Conservation (phyloP, 2,329 filamentous ascomycete genomes). For the Didymella exigua region DNA sequence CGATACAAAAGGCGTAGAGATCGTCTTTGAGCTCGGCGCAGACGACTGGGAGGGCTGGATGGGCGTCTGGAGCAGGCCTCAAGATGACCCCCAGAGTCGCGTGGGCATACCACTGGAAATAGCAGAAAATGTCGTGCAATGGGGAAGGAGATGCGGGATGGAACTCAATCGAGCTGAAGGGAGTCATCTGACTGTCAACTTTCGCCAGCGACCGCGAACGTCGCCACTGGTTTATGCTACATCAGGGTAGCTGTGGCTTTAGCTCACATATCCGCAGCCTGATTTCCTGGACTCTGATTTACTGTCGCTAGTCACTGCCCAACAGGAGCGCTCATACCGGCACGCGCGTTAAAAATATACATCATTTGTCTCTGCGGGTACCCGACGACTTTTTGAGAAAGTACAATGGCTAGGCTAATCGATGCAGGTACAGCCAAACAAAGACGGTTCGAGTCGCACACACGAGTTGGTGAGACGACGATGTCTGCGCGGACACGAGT, state of each 20-base stretch:
- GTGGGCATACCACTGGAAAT: slow-evolving; percentile 6
- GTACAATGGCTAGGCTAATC: too few species aligned
- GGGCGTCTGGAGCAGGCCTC: slow-evolving; percentile 7
- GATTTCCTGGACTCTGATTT: too few species aligned
- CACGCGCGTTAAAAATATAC: too few species aligned
- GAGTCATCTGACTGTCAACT: slow-evolving; percentile 14
- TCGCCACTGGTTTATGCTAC: neutral
- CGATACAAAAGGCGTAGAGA: neutral
- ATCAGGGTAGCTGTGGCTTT: neutral
- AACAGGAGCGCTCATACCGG: too few species aligned
- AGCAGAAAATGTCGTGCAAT: neutral
- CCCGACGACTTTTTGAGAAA: too few species aligned
- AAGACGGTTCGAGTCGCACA: too few species aligned
- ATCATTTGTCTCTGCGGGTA: too few species aligned
- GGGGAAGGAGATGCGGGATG: slow-evolving; percentile 9
- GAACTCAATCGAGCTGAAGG: neutral
- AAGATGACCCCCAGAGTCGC: neutral
- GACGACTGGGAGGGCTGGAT: slow-evolving; percentile 10
- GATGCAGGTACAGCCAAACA: too few species aligned
- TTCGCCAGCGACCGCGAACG: neutral
- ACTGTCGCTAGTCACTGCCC: too few species aligned
- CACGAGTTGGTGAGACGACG: too few species aligned
- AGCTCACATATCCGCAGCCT: too few species aligned
- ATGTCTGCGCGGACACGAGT: too few species aligned
- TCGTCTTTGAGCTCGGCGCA: neutral